Base-by-base conservation (phyloP, 768 basidiomycete species). In the Suillus subalutaceus region DNA sequence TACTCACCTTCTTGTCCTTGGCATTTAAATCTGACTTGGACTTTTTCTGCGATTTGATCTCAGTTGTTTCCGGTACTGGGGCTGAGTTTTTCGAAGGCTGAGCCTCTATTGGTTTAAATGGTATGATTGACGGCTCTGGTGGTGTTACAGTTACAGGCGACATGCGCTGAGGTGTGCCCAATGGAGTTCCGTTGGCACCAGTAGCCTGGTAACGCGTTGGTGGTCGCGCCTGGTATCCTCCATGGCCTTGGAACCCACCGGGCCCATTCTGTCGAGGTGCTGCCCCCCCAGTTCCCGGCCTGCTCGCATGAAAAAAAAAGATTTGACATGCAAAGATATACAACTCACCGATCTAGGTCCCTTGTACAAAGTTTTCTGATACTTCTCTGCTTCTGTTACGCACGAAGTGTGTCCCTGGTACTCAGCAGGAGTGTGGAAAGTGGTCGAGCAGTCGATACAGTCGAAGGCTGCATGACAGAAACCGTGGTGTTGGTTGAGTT, bases 321-420 rank as follows among this genome's bases (percentile, higher is more conserved):
- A 13, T 59, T 1, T 20, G 30, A 30, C 26, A 32, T 4, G 18
- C 7, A 30, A 12, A n/a, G 30, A 6, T n/a, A 20, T 26, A 10
- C 18, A 43, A 64, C 71, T 53, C 63, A 77, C 79, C 15, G 66
- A 83, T 81, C 91, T 92, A 1, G 87, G 85, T 10, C 92, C 94
- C 72, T 91, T 94, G 76, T 95, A 96, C 65, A 96, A 74, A 61
- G 84, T 80, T 77, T 94, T 94, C 80, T 97, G 88, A 73, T 97
- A 97, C 75, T 97, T 97, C 77, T 97, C 93, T 3, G 93, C 96
- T 78, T 97, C 96, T 67, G 85, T 88, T 53, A 97, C 88, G 76
- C 96, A 97, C 38, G 86, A 81, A 12, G 91, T 96, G 74, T 97
- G 92, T 0, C 79, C 80, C 77, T 93, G 94, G 82, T 88, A 97